phyloP scores from a whole-genome alignment of 1,284 basidiomycete species.

The Leccinum variabile region DNA sequence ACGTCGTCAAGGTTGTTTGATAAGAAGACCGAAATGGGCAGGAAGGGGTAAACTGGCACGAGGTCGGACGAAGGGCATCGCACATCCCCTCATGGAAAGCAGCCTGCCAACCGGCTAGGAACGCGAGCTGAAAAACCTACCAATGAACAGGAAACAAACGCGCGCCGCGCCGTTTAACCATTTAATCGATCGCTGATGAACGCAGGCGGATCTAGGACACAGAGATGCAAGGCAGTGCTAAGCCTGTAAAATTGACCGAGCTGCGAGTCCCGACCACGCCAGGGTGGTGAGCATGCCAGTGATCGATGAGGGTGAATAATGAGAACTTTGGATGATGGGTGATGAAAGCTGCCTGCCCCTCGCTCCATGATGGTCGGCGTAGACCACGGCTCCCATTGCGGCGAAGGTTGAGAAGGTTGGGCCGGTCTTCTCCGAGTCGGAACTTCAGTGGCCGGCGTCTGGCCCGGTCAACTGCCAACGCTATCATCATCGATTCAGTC shows the following conservation, averaged over 20 bases:
- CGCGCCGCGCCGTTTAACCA: conserved; percentile 8
- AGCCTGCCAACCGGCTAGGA: conserved; percentile 20
- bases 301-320: conserved; percentile 9
- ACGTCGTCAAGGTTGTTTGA: conserved; percentile 30
- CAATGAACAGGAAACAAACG: conserved; percentile 14
- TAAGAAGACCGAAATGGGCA: conserved; percentile 30
- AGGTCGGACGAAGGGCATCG: conserved; percentile 24
- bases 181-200: conserved; percentile 13
- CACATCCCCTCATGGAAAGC: conserved; percentile 30
- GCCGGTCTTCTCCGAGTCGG: conserved; percentile 18
- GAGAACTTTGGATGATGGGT: conserved; percentile 4
- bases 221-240: conserved; percentile 8
- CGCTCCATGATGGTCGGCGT: conserved; percentile 1
- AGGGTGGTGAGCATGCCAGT: conserved; percentile 5
- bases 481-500: conserved; percentile 13
- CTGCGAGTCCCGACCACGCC: background rate
- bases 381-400: conserved; percentile 5
- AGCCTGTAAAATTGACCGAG: conserved; percentile 8
- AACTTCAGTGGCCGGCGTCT: background rate
- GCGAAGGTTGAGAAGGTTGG: background rate
- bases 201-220: conserved; percentile 15
- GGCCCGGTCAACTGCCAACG: conserved; percentile 11
- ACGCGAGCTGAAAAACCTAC: conserved; percentile 19
- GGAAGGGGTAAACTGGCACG: conserved; percentile 31
- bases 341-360: conserved; percentile 1